Evolutionary conservation across 257 asterid genomes (phyloP), one percentile per base, ranked within the genome.

Genomic region (Solanum ossicruentum): DNA sequence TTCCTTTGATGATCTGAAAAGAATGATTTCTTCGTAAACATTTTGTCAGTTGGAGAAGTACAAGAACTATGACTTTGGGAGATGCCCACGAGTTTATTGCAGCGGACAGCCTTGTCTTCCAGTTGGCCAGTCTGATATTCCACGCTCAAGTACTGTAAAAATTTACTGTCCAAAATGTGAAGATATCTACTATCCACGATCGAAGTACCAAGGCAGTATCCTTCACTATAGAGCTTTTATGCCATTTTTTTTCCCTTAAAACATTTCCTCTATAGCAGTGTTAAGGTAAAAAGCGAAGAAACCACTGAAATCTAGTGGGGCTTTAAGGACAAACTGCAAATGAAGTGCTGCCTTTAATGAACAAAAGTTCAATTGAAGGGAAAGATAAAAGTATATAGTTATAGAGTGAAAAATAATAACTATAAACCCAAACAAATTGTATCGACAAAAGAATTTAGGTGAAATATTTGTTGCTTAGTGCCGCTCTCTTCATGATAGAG

Each of bases 161-260:
- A 96, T 94, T 55, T 96, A 94, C 87, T 96, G 99, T 87, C 98
- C 99, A 81, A 96, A 92, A 88, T 96, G 99, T 43, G 99, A 96
- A 84, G 98, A 96, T 86, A 92, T 96, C 57, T 96, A 96, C 91
- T 94, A 96, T 80, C 99, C 98, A 49, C 95, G 98, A 67, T 96
- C 99, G 83, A 96, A 96, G 86, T 94, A 96, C 91, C 99, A 96
- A 91, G 98, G 99, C 95, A 94, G 99, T 94, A 96, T 96, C 99
- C 99, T 94, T 93, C 56, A 23, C 66, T 20, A 49, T 60, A 61
- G 43, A 51, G 57, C 57, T 51, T 84, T 83, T 80, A 61, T 51
- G 6, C 2, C 49, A 32, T 32, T 57, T 60, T 52, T 72, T 55
- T 18, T 8, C 43, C 65, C 28, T 43, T 1, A 15, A 32, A 51